Base-by-base conservation (phyloP, 768 basidiomycete genomes). In the Boletus rubropictus region DNA sequence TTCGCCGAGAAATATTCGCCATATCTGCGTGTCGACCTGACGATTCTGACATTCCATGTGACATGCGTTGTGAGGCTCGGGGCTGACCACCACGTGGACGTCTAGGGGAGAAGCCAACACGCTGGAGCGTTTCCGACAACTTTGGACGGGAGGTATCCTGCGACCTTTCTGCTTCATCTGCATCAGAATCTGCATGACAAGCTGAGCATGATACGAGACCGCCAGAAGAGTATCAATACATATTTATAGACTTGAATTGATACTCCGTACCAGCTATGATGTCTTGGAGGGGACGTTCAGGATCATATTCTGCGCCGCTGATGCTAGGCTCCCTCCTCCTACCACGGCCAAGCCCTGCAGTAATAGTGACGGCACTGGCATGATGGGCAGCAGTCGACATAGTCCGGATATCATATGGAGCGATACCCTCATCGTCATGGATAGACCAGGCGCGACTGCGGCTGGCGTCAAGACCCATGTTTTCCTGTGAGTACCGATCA, bases 361-460 rank as follows among this genome's bases (percentile, higher is more conserved):
- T 86, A 15, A 96, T 74, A 0, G 93, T 95, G 43, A 95, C 72
- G 3, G 81, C 89, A 53, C 86, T 89, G 21, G 89, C 91, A 66
- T 96, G 93, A 65, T 96, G 93, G 1, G 84, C 89, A 8, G 80
- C 81, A 0, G 92, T 94, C 0, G 89, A 92, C 49, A 89, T 65
- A 0, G 86, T 87, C 48, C 82, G 80, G 18, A 77, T 81, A 33
- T 75, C 78, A 53, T 81, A 87, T 0, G 84, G 83, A 52, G 77
- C 72, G 27, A 83, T 68, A 17, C 80, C 84, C 11, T 85, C 84
- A 4, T 86, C 83, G 46, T 78, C 74, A 41, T 86, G 73, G 57
- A 79, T 77, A 18, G 79, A 79, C 80, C 80, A 83, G 1, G 72
- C 72, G 49, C 77, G 77, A 21, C 72, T 60, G 34, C 71, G 74